Percentiles rank a stretch among this genome's conserved stretches.
These are phyloP conservation scores for Pichia sp. DNA, from an alignment of 1,139 yeast genomes.

Conservation along the genomic window DNA sequence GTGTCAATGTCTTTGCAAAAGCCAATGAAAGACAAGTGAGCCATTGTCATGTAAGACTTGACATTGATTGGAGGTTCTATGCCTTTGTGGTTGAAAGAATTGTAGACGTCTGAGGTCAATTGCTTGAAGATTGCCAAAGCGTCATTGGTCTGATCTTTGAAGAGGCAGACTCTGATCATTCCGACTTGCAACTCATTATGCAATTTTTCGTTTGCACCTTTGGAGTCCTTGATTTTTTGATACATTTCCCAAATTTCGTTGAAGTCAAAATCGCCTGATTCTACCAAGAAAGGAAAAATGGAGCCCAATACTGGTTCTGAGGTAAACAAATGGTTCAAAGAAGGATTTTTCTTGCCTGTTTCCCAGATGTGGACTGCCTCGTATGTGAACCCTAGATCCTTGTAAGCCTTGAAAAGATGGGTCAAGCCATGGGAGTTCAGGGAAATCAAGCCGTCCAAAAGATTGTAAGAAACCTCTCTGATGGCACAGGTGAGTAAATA, in stretches of 20 bases:
- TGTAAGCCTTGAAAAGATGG: conserved; percentile 54
- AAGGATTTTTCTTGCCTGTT: conserved; percentile 34
- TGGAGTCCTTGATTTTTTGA: conserved; percentile 38
- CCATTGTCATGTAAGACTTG: conserved; percentile 51
- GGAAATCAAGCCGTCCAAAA: conserved; percentile 39
- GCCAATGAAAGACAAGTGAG: conserved; percentile 78
- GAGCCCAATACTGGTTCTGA: conserved; percentile 62
- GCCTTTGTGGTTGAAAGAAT: conserved; percentile 29
- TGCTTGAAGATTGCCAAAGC: conserved; percentile 49
- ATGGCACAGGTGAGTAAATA: conserved; percentile 42
- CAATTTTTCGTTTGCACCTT: conserved; percentile 31
- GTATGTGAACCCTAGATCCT: conserved; percentile 47
- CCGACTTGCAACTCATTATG: conserved; percentile 55
- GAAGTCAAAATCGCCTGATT: conserved; percentile 56
- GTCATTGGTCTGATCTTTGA: conserved; percentile 45
- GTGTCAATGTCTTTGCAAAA: conserved; percentile 69
- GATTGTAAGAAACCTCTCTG: conserved; percentile 47
- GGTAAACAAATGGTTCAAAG: conserved; percentile 32
- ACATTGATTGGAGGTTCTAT: conserved; percentile 33
- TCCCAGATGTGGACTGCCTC: conserved; percentile 56
- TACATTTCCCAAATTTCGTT: conserved; percentile 52
- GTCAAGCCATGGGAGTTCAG: conserved; percentile 52
- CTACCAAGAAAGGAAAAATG: conserved; percentile 64
- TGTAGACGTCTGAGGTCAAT: conserved; percentile 36
- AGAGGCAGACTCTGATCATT: conserved; percentile 57